Evolutionary conservation across 129 eudicot species (phyloP).

Genomic region (Calendula officinalis): DNA sequence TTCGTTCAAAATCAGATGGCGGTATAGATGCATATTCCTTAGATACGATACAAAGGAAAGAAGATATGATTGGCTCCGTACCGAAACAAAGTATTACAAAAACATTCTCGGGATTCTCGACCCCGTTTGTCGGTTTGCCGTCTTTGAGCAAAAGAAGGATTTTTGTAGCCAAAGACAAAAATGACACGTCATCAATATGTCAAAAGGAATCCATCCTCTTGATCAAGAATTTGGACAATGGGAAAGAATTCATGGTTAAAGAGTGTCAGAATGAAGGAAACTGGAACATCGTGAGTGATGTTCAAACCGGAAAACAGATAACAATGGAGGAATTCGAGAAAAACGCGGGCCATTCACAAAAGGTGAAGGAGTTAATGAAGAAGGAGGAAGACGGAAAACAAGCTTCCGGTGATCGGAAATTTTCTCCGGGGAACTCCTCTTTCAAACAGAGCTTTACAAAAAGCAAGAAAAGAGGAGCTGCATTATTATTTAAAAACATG

Average conservation of each 20-base stretch:
- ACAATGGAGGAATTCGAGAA: constrained; percentile 43
- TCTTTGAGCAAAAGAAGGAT: constrained; percentile 6
- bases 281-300: constrained; percentile 37
- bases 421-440: constrained; percentile 27
- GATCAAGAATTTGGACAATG: constrained; percentile 36
- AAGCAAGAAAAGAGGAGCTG: constrained; percentile 38
- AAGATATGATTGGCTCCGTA: constrained; percentile 26
- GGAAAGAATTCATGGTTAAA: constrained; percentile 27
- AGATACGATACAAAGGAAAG: constrained; percentile 1
- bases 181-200: not conserved
- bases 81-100: constrained; percentile 23
- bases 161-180: constrained; percentile 12
- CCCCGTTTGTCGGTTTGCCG: constrained; percentile 12
- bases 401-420: constrained; percentile 31
- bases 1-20: constrained; percentile 25
- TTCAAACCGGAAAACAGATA: constrained; percentile 27
- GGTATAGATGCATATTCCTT: constrained; percentile 9
- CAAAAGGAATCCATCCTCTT: constrained; percentile 23
- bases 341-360: constrained; percentile 28
- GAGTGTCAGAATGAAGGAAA: constrained; percentile 28
- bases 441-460: constrained; percentile 25
- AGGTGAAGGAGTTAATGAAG: constrained; percentile 30
- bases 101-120: constrained; percentile 17
- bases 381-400: constrained; percentile 10
- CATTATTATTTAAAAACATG: constrained; percentile 35